Evolutionary conservation across 148 eudicot species (phyloP).

Genomic region (Pouteria glomerata): DNA sequence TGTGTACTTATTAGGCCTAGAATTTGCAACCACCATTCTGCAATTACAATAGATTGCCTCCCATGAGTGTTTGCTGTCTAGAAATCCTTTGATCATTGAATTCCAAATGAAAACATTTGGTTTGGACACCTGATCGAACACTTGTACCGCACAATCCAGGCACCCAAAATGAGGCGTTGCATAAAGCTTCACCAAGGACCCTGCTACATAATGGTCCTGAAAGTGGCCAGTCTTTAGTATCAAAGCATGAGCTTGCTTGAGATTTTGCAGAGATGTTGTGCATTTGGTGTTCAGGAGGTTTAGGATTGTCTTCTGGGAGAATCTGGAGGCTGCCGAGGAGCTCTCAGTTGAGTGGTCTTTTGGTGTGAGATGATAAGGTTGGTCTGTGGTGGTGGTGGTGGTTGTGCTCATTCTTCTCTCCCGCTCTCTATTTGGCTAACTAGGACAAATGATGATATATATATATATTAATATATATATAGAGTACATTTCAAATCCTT

Average conservation of each 20-base stretch:
- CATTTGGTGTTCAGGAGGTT: conserved; percentile 28
- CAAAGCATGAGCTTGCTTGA: conserved; percentile 35
- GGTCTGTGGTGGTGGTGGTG: conserved; percentile 11
- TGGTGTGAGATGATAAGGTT: conserved; percentile 17
- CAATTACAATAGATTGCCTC: conserved; percentile 12
- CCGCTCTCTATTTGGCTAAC: neutral
- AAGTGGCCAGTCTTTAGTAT: conserved; percentile 23
- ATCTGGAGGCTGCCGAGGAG: conserved; percentile 2
- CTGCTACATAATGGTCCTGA: conserved; percentile 34
- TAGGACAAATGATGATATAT: too few relatives aligned
- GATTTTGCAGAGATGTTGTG: conserved; percentile 26
- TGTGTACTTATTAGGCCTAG: conserved; percentile 31
- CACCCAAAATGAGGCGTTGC: conserved; percentile 19
- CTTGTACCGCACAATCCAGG: conserved; percentile 9
- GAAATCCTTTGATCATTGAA: conserved; percentile 25
- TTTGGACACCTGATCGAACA: conserved; percentile 19
- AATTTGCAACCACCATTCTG: conserved; percentile 14
- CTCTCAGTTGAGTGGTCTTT: conserved; percentile 4
- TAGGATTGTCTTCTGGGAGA: conserved; percentile 23
- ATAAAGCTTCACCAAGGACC: conserved; percentile 24
- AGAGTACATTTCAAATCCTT: too few relatives aligned
- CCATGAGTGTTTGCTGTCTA: conserved; percentile 18
- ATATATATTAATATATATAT: too few relatives aligned
- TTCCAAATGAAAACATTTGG: conserved; percentile 41
- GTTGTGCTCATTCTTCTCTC: conserved; percentile 1